Base-by-base conservation (phyloP, 2,329 filamentous ascomycete species). In the Zasmidium citrigriseum region DNA sequence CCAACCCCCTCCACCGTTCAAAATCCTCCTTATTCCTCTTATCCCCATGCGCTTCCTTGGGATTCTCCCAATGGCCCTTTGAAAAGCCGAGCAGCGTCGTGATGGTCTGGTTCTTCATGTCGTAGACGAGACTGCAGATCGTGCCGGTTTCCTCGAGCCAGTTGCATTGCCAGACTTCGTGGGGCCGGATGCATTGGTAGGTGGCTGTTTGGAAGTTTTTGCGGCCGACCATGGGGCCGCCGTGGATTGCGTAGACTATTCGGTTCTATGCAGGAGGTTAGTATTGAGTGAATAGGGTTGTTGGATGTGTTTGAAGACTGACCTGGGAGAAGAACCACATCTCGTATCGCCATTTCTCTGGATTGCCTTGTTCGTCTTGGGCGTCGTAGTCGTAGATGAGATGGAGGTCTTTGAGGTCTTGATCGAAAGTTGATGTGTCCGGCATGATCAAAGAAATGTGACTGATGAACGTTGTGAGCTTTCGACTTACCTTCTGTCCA, bases 71-170 rank as follows among this genome's bases (percentile, higher is more conserved):
- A 60, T 86, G 83, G 0, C 74, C 68, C 64, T 81, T 78, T 0
- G 79, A 83, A 61, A 86, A 86, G 0, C 74, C 80, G 4, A 86
- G 66, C 63, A 85, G 64, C 0, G 82, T 83, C 0, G 78, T 82
- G 46, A 86, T 78, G 21, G 71, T 79, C 54, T 75, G 71, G 5
- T 76, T 70, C 0, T 72, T 66, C 41, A 86, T 84, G 58, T 86
- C 83, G 62, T 82, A 86, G 1, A 85, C 81, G 0, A 83, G 68
- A 1, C 80, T 84, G 54, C 79, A 80, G 1, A 86, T 76, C 0
- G 82, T 85, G 0, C 83, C 83, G 0, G 83, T 86, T 70, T 86
- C 83, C 58, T 86, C 82, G 1, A 86, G 77, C 83, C 83, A 86
- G 59, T 83, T 85, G 61, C 81, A 79, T 64, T 86, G 83, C 83